Evolutionary conservation across 345 rosid species (phyloP).

Genomic region (Eucalyptus marginata): DNA sequence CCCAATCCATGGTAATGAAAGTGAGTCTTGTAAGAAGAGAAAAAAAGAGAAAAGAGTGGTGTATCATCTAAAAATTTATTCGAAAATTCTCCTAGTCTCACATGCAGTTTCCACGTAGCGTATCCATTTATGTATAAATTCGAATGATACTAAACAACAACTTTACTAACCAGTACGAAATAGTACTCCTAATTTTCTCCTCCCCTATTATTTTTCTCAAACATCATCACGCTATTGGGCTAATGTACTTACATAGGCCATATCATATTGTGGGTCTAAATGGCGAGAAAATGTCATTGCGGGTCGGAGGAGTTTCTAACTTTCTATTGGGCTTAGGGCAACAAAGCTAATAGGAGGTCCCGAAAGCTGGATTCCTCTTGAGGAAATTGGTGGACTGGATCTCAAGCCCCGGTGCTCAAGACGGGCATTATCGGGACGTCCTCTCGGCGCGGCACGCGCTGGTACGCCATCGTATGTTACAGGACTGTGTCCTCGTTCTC

Average conservation of each 20-base stretch:
- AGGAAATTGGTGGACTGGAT: slow-evolving; percentile 60
- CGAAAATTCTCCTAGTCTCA: neutral
- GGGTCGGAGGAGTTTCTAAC: neutral
- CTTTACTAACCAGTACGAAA: neutral
- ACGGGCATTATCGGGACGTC: slow-evolving; percentile 71
- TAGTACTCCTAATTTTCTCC: neutral
- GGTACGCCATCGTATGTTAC: slow-evolving; percentile 65
- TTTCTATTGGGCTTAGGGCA: neutral
- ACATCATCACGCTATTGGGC: neutral
- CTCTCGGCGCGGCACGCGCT: slow-evolving; percentile 61
- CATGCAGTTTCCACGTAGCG: neutral
- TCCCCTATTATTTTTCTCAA: neutral
- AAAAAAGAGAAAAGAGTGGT: neutral
- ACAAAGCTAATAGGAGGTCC: neutral
- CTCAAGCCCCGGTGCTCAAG: slow-evolving; percentile 41
- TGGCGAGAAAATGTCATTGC: neutral
- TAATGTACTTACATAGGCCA: neutral
- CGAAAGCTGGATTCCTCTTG: slow-evolving; percentile 31
- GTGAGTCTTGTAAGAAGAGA: neutral
- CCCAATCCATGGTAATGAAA: neutral
- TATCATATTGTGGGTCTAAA: neutral
- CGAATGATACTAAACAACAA: neutral
- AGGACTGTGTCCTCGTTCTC: slow-evolving; percentile 60
- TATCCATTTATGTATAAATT: too few species aligned
- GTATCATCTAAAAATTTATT: neutral